These are phyloP conservation scores for Suhomyces bolitotheri DNA, from an alignment of 1,139 yeast genomes.

Conservation along the genomic window DNA sequence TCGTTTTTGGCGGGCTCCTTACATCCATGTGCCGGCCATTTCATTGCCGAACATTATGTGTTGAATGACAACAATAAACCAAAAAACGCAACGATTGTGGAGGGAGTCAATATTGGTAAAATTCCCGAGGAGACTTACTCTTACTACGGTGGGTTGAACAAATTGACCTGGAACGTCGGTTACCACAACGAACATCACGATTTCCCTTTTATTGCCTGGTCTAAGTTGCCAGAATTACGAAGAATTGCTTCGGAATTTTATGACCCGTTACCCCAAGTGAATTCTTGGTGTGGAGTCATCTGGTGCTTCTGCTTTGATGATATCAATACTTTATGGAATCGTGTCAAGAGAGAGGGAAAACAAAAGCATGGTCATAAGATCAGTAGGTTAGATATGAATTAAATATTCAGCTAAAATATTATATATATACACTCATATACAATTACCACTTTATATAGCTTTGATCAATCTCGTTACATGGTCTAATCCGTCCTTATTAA, in stretches of 20 bases:
- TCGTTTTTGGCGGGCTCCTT: constrained; percentile 88
- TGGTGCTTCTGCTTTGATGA: constrained; percentile 70
- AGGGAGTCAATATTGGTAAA: constrained; percentile 27
- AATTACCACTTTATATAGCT: constrained; percentile 39
- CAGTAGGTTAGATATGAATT: constrained; percentile 16
- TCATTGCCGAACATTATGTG: constrained; percentile 90
- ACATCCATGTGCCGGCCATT: constrained; percentile 95
- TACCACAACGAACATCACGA: constrained; percentile 95
- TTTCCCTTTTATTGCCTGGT: constrained; percentile 92
- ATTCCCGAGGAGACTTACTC: constrained; percentile 81
- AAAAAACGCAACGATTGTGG: constrained; percentile 16
- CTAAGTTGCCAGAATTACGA: constrained; percentile 66
- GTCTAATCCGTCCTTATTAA: constrained; percentile 49
- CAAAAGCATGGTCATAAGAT: constrained; percentile 39
- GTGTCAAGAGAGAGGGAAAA: constrained; percentile 66
- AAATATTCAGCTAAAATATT: not conserved
- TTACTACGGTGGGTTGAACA: constrained; percentile 78
- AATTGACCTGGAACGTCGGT: constrained; percentile 88
- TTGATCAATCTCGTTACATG: constrained; percentile 61
- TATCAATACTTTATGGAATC: constrained; percentile 70
- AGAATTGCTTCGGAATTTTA: constrained; percentile 78
- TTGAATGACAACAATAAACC: constrained; percentile 58
- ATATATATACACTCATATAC: not conserved
- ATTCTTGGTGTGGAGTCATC: constrained; percentile 78
- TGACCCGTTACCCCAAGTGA: constrained; percentile 74